These are phyloP conservation scores for Suhomyces maxii DNA, from an alignment of 1,139 yeast genomes.

Conservation along the genomic window DNA sequence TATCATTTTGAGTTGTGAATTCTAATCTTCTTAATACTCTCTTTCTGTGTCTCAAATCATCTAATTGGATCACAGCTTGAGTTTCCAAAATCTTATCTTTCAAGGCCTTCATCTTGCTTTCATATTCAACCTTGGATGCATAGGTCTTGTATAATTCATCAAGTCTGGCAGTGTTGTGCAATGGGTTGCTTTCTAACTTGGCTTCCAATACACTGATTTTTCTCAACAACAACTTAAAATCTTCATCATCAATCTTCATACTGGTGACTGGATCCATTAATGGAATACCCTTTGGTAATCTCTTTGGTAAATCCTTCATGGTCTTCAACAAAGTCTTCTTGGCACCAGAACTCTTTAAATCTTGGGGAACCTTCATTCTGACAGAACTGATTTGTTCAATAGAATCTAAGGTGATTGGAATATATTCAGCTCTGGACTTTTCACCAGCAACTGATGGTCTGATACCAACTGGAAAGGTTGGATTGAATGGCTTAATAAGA, in stretches of 20 bases:
- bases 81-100: constrained; percentile 75
- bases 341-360: constrained; percentile 67
- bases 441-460: constrained; percentile 79
- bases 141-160: constrained; percentile 64
- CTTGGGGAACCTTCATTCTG: constrained; percentile 79
- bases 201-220: constrained; percentile 82
- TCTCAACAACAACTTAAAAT: constrained; percentile 66
- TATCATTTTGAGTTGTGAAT: constrained; percentile 78
- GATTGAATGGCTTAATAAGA: constrained; percentile 69
- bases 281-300: constrained; percentile 90
- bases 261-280: constrained; percentile 83
- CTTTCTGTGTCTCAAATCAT: constrained; percentile 89
- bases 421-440: constrained; percentile 68
- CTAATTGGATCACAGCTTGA: constrained; percentile 88
- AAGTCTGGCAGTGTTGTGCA: constrained; percentile 65
- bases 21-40: constrained; percentile 82
- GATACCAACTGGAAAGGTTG: constrained; percentile 81
- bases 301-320: constrained; percentile 71
- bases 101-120: constrained; percentile 58
- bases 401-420: constrained; percentile 82
- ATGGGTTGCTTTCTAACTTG: constrained; percentile 67
- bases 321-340: constrained; percentile 76
- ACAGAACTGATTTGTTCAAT: constrained; percentile 75
- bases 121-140: constrained; percentile 60
- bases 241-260: constrained; percentile 86